Evolutionary conservation across 2,329 filamentous ascomycete genomes (phyloP), one percentile per base, ranked within the genome.

Genomic region (Colletotrichum acutatum): DNA sequence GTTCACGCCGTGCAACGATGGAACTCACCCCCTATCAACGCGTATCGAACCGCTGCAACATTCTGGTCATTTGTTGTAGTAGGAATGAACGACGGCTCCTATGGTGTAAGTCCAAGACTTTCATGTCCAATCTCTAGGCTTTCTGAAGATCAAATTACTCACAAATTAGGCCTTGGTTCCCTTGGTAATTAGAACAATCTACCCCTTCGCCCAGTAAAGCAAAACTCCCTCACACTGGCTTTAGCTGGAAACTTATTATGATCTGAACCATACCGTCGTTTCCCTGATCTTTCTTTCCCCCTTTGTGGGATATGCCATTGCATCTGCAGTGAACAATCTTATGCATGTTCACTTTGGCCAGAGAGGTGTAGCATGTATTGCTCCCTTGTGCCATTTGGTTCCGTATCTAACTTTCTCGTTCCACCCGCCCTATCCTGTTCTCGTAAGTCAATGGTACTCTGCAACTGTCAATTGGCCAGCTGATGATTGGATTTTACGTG

Each of bases 241-340:
- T 19, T 56, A 90, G 87, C 83, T 92, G 52, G 89, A 92, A 83
- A 80, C 80, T 14, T 91, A 92, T 83, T 93, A 93, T 81, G 66
- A 83, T 59, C 82, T 93, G 60, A 86, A 83, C 46, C 92, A 92
- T 80, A 87, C 89, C 3, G 82, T 91, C 64, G 87, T 93, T 4
- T 92, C 92, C 0, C 85, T 93, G 2, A 82, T 93, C 59, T 94
- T 93, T 79, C 83, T 94, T 16, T 88, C 91, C 0, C 91, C 91
- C 0, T 90, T 93, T 60, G 83, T 88, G 2, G 92, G 91, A 61
- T 94, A 94, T 81, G 86, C 89, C 14, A 76, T 87, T 2, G 90
- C 91, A 1, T 91, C 91, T 1, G 80, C 93, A 1, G 78, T 88
- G 63, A 94, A 93, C 80, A 92, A 91, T 77, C 81, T 81, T 8